phyloP scores from a whole-genome alignment of 495 filamentous ascomycete species.

The Niebla homalea region DNA sequence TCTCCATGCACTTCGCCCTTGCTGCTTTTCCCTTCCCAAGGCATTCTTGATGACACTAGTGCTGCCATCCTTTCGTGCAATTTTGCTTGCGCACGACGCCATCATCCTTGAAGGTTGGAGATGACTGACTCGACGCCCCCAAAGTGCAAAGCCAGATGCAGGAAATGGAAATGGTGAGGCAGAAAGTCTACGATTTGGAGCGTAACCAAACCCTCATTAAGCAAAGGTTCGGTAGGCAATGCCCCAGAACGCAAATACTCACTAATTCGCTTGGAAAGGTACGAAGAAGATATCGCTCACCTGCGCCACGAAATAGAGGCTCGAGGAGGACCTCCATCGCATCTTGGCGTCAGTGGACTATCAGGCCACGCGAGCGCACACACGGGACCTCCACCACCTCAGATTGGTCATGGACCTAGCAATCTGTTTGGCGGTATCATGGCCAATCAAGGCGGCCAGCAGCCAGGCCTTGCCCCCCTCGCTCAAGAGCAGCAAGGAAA shows the following conservation, averaged over 20 bases:
- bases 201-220: slow-evolving; percentile 77
- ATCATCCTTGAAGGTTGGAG: not conserved
- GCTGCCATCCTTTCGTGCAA: too few relatives aligned
- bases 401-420: slow-evolving; percentile 80
- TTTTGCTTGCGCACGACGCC: not conserved
- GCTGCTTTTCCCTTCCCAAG: too few relatives aligned
- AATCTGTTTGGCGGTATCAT: slow-evolving; percentile 94
- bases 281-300: slow-evolving; percentile 79
- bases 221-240: slow-evolving; percentile 47
- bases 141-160: slow-evolving; percentile 74
- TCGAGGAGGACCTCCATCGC: slow-evolving; percentile 60
- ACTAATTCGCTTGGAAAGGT: slow-evolving; percentile 38
- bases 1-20: not conserved
- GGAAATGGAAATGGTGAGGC: slow-evolving; percentile 83
- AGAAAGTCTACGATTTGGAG: slow-evolving; percentile 83
- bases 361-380: slow-evolving; percentile 58
- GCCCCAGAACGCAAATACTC: not conserved
- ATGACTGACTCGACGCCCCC: not conserved
- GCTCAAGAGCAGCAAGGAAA: slow-evolving; percentile 52
- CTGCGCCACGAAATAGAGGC: slow-evolving; percentile 81
- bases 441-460: slow-evolving; percentile 74
- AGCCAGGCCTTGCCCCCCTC: slow-evolving; percentile 75
- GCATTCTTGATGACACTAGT: too few relatives aligned
- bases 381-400: slow-evolving; percentile 67
- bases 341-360: slow-evolving; percentile 40